Evolutionary conservation across 179 eudicot species (phyloP), one percentile per base, ranked within the genome.

Genomic region (Carnegiea gigantea): DNA sequence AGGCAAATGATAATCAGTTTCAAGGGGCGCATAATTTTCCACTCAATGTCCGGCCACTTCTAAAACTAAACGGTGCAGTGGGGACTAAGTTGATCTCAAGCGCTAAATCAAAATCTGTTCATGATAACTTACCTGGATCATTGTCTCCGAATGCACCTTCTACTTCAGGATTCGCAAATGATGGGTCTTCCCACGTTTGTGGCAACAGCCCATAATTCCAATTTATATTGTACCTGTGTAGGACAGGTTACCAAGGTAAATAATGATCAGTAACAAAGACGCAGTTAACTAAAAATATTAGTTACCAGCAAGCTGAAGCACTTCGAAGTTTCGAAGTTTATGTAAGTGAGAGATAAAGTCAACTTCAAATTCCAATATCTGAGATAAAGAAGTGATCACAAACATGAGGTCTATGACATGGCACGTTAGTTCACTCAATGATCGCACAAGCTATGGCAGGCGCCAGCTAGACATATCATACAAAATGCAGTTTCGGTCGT

Each of bases 131-230:
- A 92, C 99, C 99, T 53, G 99, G 99, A 87, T 95, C 99, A 86
- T 95, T 95, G 87, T 95, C 99, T 53, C 99, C 99, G 76, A 94
- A 92, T 79, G 98, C 98, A 71, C 99, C 99, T 18, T 94, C 98
- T 82, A 95, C 95, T 78, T 95, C 99, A 81, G 90, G 43, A 81
- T 94, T 95, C 76, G 99, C 90, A 73, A 87, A 80, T 71, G 98
- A 87, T 62, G 98, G 98, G 74, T 95, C 99, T 88, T 95, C 99
- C 99, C 99, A 95, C 78, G 99, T 95, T 91, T 95, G 99, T 75
- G 99, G 99, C 87, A 95, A 90, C 85, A 95, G 86, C 48, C 99
- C 99, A 81, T 95, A 95, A 85, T 95, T 95, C 99, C 99, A 95
- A 78, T 95, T 92, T 20, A 95, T 94, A 82, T 95, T 94, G 90